Percentiles rank a stretch among this genome's conserved stretches.
Conservation (phyloP, 768 basidiomycete species). For the Daedaleopsis nitida region DNA sequence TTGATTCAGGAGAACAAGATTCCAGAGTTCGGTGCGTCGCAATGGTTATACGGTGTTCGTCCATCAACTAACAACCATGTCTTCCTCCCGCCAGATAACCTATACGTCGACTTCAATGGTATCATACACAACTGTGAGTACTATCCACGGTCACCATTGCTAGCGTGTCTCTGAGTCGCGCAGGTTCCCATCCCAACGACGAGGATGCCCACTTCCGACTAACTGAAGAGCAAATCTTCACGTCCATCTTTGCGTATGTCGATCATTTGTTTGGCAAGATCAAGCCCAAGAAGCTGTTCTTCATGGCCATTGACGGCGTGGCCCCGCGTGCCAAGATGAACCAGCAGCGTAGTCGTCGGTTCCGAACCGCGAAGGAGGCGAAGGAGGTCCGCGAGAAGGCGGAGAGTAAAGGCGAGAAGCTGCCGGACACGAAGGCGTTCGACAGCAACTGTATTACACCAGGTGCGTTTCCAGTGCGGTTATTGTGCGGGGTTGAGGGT, state of each 20-base stretch:
- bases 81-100: conserved; percentile 58
- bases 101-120: conserved; percentile 94
- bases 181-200: conserved; percentile 95
- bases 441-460: conserved; percentile 99
- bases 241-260: conserved; percentile 95
- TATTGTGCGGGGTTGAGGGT: background rate
- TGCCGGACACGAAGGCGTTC: conserved; percentile 94
- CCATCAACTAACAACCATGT: background rate
- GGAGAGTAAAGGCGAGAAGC: conserved; percentile 81
- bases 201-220: conserved; percentile 94
- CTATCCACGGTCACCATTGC: background rate
- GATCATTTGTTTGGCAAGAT: conserved; percentile 97
- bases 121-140: conserved; percentile 80
- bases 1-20: conserved; percentile 98
- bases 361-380: conserved; percentile 92
- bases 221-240: conserved; percentile 96
- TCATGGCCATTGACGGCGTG: conserved; percentile 98
- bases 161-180: conserved; percentile 1
- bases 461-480: conserved; percentile 52
- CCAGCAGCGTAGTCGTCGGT: conserved; percentile 92
- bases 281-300: conserved; percentile 96
- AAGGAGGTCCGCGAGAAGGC: conserved; percentile 88
- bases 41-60: background rate
- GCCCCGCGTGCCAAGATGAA: conserved; percentile 99
- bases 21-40: conserved; percentile 85